Evolutionary conservation across 2,329 filamentous ascomycete species (phyloP).

Genomic region (Colletotrichum australisinense): DNA sequence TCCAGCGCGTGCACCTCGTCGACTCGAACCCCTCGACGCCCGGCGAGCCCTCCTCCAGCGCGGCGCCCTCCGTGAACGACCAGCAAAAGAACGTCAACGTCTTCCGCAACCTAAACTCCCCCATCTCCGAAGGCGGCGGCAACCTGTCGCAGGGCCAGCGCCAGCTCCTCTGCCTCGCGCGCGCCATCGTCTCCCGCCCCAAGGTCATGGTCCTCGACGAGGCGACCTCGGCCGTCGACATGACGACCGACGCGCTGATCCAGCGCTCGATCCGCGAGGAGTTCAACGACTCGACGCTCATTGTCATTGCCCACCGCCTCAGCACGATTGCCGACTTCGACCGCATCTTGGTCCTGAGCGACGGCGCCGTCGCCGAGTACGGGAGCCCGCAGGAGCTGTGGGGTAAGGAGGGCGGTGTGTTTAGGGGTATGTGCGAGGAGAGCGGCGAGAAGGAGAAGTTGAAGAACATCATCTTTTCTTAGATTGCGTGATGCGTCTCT

Average conservation of each 20-base stretch:
- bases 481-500: background rate
- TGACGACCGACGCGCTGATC: slow-evolving; percentile 79
- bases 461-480: slow-evolving; percentile 55
- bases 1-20: slow-evolving; percentile 77
- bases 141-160: slow-evolving; percentile 83
- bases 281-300: slow-evolving; percentile 74
- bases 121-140: slow-evolving; percentile 77
- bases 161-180: slow-evolving; percentile 80
- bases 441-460: slow-evolving; percentile 69
- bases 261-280: slow-evolving; percentile 79
- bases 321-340: slow-evolving; percentile 84
- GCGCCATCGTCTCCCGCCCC: slow-evolving; percentile 77
- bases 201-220: slow-evolving; percentile 86
- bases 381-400: slow-evolving; percentile 73
- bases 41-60: slow-evolving; percentile 50
- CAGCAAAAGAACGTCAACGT: slow-evolving; percentile 69
- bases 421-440: slow-evolving; percentile 72
- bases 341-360: slow-evolving; percentile 76
- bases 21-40: slow-evolving; percentile 53
- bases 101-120: slow-evolving; percentile 71
- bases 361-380: slow-evolving; percentile 75
- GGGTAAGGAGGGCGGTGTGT: slow-evolving; percentile 62
- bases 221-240: slow-evolving; percentile 82
- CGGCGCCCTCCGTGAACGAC: slow-evolving; percentile 41
- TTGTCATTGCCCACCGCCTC: slow-evolving; percentile 81